phyloP scores from a whole-genome alignment of 257 asterid genomes.

The Striga asiatica region DNA sequence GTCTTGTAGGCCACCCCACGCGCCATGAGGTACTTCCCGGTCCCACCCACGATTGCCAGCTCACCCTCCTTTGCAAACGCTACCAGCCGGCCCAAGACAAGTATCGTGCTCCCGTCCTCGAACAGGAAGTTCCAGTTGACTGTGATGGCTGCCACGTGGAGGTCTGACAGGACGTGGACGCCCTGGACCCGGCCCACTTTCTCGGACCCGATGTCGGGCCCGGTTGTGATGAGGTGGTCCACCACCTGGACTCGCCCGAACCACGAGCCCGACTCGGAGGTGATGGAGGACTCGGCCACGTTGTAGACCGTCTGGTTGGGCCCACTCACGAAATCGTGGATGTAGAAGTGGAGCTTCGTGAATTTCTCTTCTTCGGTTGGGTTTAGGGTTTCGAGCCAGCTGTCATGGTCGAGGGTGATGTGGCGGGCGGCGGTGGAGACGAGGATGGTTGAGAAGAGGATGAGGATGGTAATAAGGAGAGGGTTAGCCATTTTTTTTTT shows the following conservation, averaged over 20 bases:
- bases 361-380: constrained; percentile 14
- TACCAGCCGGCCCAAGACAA: constrained; percentile 22
- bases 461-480: background rate
- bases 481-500: constrained; percentile 2
- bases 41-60: constrained; percentile 36
- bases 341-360: constrained; percentile 28
- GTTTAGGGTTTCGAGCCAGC: constrained; percentile 12
- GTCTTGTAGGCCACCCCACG: constrained; percentile 29
- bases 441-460: constrained; percentile 7
- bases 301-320: constrained; percentile 18
- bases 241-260: constrained; percentile 23
- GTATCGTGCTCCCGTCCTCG: constrained; percentile 30
- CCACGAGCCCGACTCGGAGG: constrained; percentile 15
- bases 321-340: constrained; percentile 27
- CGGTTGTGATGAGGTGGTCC: constrained; percentile 25
- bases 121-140: constrained; percentile 24
- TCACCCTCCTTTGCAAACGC: constrained; percentile 19
- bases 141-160: constrained; percentile 15
- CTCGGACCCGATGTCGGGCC: constrained; percentile 19
- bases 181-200: constrained; percentile 36
- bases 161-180: constrained; percentile 18
- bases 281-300: constrained; percentile 24
- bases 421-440: background rate
- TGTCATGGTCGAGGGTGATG: background rate
- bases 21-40: constrained; percentile 35